A percentile compares a stretch with the other conserved stretches of the same genome.
phyloP scores from a whole-genome alignment of 108 stramenopile species.

The Cyclotella cryptica region DNA sequence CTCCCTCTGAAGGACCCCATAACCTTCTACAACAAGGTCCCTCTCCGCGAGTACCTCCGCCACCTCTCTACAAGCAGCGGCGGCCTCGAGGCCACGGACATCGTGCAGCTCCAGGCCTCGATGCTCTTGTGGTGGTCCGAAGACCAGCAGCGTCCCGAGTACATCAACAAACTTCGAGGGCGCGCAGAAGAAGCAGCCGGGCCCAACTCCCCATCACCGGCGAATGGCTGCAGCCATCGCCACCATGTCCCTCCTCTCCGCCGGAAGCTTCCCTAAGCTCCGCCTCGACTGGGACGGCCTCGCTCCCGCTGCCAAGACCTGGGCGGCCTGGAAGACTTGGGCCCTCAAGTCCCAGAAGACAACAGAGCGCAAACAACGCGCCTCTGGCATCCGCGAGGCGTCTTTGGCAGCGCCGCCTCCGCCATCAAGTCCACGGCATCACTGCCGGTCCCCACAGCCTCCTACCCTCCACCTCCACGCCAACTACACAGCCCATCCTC shows the following conservation, averaged over 20 bases:
- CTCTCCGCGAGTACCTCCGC: background rate
- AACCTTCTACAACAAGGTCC: constrained; percentile 11
- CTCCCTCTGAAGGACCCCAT: background rate
- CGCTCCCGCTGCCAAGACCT: background rate
- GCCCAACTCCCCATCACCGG: constrained; percentile 22
- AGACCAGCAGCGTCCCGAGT: background rate
- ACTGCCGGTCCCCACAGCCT: background rate
- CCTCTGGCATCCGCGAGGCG: background rate
- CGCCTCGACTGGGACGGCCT: background rate
- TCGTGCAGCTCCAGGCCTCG: background rate
- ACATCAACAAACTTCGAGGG: constrained; percentile 29
- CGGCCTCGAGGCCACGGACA: constrained; percentile 2
- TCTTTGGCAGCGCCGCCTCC: background rate
- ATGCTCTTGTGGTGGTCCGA: background rate
- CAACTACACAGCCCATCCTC: background rate
- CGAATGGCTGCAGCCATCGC: constrained; percentile 20
- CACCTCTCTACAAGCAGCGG: background rate
- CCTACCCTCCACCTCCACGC: background rate
- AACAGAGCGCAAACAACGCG: constrained; percentile 4
- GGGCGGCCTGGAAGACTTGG: constrained; percentile 2
- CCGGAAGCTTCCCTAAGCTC: constrained; percentile 7
- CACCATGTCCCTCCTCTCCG: constrained; percentile 1
- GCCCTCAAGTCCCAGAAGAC: background rate
- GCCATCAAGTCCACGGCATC: background rate
- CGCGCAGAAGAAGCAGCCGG: constrained; percentile 14